Base-by-base conservation (phyloP, 495 filamentous ascomycete species). In the Penicillium bialowiezense region DNA sequence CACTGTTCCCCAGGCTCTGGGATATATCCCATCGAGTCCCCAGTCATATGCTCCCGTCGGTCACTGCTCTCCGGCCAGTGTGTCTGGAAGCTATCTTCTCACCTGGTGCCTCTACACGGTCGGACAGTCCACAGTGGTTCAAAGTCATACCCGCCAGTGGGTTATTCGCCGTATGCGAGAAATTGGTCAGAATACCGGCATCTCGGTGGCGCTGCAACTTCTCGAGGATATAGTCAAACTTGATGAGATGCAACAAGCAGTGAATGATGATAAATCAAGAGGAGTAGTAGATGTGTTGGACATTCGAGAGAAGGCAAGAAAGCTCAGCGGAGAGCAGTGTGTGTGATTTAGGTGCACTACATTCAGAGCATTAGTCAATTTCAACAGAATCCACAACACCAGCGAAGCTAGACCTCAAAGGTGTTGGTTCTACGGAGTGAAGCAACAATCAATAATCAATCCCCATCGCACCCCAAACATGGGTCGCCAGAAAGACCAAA, bases 1-100 rank as follows among this genome's bases (percentile, higher is more conserved):
- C 26, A 75, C 64, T 37, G 64, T 78, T 1, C 76, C 77, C 5
- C 71, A 76, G 34, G 50, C 17, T 9, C 28, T 59, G 5, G 59
- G 40, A 13, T 35, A 40, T 28, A 17, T 63, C 15, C 50, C 55
- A 5, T 37, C 36, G 5, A 8, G 3, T 3, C 12, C 7, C 5
- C 29, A 32, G 12, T 12, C 7, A 7, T 7, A 8, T 13, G 3
- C 29, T 3, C 5, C 7, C 3, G 29, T 13, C 29, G 29, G 12
- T 13, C 8, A 4, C 23, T 26, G 4, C 8, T 26, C 23, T 26
- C 23, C 23, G 4, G 36, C 18, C 17, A 59, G 41, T n/a, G 50
- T 66, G 17, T 60, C 67, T 0, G 60, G 65, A 3, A 59, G 63
- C 1, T 64, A 72, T 43, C 49, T 69, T 20, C 50, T 72, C 17